Conservation (phyloP, 257 asterid species). For the Ocimum tenuiflorum region DNA sequence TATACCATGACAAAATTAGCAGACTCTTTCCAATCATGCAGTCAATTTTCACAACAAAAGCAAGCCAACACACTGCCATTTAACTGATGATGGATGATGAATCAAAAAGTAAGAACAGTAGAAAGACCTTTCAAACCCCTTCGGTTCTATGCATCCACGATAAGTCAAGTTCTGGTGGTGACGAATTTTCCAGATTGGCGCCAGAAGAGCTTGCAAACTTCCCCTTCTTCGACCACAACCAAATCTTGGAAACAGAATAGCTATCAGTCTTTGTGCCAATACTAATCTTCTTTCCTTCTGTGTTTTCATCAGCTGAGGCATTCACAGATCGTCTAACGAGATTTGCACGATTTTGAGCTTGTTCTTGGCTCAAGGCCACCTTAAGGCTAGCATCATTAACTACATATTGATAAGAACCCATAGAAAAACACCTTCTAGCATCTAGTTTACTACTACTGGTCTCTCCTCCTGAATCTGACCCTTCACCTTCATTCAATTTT, state of each 20-base stretch:
- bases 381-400: conserved; percentile 67
- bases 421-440: conserved; percentile 79
- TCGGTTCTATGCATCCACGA: conserved; percentile 37
- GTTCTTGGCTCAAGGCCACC: conserved; percentile 54
- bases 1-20: conserved; percentile 23
- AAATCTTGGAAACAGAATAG: conserved; percentile 91
- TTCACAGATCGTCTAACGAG: conserved; percentile 25
- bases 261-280: conserved; percentile 87
- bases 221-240: conserved; percentile 90
- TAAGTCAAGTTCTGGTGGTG: conserved; percentile 33
- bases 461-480: conserved; percentile 46
- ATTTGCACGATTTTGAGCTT: conserved; percentile 15
- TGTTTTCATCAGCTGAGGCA: conserved; percentile 21
- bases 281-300: conserved; percentile 66
- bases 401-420: conserved; percentile 93
- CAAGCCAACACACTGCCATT: too few species aligned
- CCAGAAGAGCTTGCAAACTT: conserved; percentile 56
- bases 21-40: conserved; percentile 17
- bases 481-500: conserved; percentile 30
- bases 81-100: conserved; percentile 15
- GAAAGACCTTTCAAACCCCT: conserved; percentile 32
- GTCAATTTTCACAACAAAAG: conserved; percentile 17
- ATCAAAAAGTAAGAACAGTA: conserved; percentile 14
- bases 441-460: conserved; percentile 82
- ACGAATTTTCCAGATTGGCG: conserved; percentile 21